Percentiles rank a stretch among this genome's conserved stretches.
Evolutionary conservation across 257 asterid species (phyloP).

Genomic region (Solanum chilense): DNA sequence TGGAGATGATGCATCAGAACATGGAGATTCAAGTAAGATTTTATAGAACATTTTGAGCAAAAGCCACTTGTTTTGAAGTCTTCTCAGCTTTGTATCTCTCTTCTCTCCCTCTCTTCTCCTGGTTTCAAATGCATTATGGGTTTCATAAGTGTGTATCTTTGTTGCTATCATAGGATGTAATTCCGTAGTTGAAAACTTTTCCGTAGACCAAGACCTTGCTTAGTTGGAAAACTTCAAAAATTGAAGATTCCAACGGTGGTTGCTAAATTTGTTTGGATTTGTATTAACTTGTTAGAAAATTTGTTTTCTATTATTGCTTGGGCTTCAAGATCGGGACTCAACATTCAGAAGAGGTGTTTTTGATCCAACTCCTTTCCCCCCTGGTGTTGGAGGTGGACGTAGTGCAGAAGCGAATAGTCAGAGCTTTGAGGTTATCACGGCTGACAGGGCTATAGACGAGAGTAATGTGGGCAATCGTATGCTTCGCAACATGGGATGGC

Average conservation of each 20-base stretch:
- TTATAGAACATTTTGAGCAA: slow-evolving; percentile 4
- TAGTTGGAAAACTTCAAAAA: slow-evolving; percentile 30
- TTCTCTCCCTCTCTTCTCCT: not conserved
- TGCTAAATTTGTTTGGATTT: slow-evolving; percentile 38
- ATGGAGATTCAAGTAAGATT: slow-evolving; percentile 84
- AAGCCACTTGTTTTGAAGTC: not conserved
- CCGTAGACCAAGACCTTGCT: slow-evolving; percentile 25
- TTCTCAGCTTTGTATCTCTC: not conserved
- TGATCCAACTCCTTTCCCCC: slow-evolving; percentile 98
- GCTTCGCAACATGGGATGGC: slow-evolving; percentile 99
- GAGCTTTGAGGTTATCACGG: slow-evolving; percentile 80
- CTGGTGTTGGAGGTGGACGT: slow-evolving; percentile 98
- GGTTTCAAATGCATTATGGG: not conserved
- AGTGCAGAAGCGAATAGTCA: slow-evolving; percentile 50
- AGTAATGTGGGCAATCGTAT: slow-evolving; percentile 91
- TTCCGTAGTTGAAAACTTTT: slow-evolving; percentile 19
- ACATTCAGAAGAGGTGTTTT: slow-evolving; percentile 55
- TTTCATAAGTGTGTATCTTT: not conserved
- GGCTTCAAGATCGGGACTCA: slow-evolving; percentile 72
- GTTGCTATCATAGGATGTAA: slow-evolving; percentile 11
- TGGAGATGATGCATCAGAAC: slow-evolving; percentile 52
- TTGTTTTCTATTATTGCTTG: slow-evolving; percentile 50
- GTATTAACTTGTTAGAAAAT: slow-evolving; percentile 68
- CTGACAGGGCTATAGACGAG: slow-evolving; percentile 88
- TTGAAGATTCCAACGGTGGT: slow-evolving; percentile 48